These are phyloP conservation scores for Oidiodendron maius DNA, from an alignment of 495 filamentous ascomycete genomes.

Conservation along the genomic window DNA sequence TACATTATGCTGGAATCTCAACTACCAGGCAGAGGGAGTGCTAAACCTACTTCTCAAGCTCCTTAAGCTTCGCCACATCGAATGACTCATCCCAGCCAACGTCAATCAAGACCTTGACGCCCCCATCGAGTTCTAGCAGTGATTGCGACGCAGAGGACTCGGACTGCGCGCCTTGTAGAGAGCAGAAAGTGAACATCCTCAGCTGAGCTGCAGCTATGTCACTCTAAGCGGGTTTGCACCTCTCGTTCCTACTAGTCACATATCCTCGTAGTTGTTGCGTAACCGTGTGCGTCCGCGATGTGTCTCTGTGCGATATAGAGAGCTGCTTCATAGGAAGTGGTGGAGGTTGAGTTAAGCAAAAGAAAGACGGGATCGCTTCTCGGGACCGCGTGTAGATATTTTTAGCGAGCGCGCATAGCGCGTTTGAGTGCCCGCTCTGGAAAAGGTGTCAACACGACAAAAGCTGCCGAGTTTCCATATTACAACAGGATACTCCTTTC, in stretches of 20 bases:
- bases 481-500: not conserved
- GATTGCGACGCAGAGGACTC: conserved; percentile 86
- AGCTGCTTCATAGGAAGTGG: too few relatives aligned
- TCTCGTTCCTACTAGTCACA: too few relatives aligned
- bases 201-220: conserved; percentile 1
- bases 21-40: conserved; percentile 6
- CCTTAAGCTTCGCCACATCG: conserved; percentile 69
- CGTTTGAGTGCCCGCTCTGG: conserved; percentile 5
- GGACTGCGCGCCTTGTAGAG: conserved; percentile 85
- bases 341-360: not conserved
- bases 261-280: too few relatives aligned
- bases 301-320: too few relatives aligned
- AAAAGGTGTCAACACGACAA: conserved; percentile 18
- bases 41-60: conserved; percentile 75
- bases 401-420: too few relatives aligned
- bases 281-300: too few relatives aligned
- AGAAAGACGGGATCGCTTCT: too few relatives aligned
- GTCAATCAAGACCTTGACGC: conserved; percentile 89
- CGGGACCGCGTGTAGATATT: too few relatives aligned
- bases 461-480: not conserved
- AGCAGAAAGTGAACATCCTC: conserved; percentile 91
- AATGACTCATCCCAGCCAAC: conserved; percentile 95
- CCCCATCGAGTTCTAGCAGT: conserved; percentile 90
- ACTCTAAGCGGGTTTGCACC: too few relatives aligned
- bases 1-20: too few relatives aligned